Conservation (phyloP, 345 rosid species). For the Salix udensis region DNA sequence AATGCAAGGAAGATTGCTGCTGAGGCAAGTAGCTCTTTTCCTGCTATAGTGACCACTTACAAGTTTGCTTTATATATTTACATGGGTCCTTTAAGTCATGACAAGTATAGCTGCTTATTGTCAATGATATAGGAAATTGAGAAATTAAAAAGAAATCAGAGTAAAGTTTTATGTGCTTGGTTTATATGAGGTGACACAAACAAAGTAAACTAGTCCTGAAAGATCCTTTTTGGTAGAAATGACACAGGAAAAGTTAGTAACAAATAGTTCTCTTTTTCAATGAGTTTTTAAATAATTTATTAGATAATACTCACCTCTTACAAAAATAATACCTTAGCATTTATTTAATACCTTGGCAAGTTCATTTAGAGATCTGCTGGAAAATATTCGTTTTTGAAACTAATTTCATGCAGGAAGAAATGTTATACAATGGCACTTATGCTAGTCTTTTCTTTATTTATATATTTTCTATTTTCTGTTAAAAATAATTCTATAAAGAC, state of each 20-base stretch:
- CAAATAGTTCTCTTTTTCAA: not conserved
- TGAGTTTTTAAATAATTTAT: not conserved
- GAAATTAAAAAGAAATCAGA: constrained; percentile 2
- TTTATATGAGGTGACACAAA: not conserved
- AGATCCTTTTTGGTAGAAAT: not conserved
- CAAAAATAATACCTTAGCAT: not conserved
- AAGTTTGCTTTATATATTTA: not conserved
- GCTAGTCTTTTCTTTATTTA: not conserved
- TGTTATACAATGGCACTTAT: not conserved
- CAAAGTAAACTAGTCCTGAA: not conserved
- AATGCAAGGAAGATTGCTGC: constrained; percentile 73
- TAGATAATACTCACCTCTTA: not conserved
- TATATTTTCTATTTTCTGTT: not conserved
- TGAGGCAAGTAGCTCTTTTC: constrained; percentile 50
- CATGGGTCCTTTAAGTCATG: not conserved
- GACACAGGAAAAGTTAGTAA: not conserved
- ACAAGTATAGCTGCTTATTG: not conserved
- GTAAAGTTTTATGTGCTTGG: not conserved
- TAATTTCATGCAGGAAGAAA: not conserved
- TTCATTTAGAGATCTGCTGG: not conserved
- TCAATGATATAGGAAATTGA: not conserved
- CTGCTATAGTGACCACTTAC: not conserved
- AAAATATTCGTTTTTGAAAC: not conserved
- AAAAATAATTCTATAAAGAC: no score
- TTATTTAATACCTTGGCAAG: not conserved